Evolutionary conservation across 140 eudicot species (phyloP).

Genomic region (Cichorium intybus): DNA sequence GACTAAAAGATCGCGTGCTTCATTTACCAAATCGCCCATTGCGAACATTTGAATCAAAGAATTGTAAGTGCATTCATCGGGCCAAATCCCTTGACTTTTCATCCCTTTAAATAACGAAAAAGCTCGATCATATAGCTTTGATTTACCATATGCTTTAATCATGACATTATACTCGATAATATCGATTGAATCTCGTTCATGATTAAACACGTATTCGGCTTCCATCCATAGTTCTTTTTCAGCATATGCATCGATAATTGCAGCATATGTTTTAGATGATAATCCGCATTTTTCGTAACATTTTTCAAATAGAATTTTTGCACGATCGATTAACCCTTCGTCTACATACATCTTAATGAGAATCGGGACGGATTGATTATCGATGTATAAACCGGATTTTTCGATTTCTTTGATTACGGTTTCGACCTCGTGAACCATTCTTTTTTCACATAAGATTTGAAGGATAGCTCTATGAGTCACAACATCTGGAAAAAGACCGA

Average conservation of each 20-base stretch:
- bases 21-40: slow-evolving; percentile 61
- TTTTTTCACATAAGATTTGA: slow-evolving; percentile 54
- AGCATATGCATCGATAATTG: slow-evolving; percentile 71
- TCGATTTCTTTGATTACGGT: slow-evolving; percentile 65
- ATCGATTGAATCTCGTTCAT: slow-evolving; percentile 54
- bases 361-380: slow-evolving; percentile 60
- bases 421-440: slow-evolving; percentile 62
- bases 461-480: slow-evolving; percentile 74
- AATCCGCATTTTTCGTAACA: slow-evolving; percentile 39
- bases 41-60: slow-evolving; percentile 79
- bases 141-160: slow-evolving; percentile 87
- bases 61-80: slow-evolving; percentile 85
- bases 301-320: slow-evolving; percentile 44
- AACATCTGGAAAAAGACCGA: slow-evolving; percentile 69
- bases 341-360: slow-evolving; percentile 62
- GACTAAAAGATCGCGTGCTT: slow-evolving; percentile 46
- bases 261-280: slow-evolving; percentile 57
- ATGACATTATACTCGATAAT: slow-evolving; percentile 74
- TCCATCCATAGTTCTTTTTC: slow-evolving; percentile 90
- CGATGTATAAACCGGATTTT: slow-evolving; percentile 40
- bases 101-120: slow-evolving; percentile 60
- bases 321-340: slow-evolving; percentile 56
- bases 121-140: slow-evolving; percentile 62
- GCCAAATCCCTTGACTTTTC: slow-evolving; percentile 84
- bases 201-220: slow-evolving; percentile 66